Conservation (phyloP, 805 yeast genomes). For the Hanseniaspora taiwanica region DNA sequence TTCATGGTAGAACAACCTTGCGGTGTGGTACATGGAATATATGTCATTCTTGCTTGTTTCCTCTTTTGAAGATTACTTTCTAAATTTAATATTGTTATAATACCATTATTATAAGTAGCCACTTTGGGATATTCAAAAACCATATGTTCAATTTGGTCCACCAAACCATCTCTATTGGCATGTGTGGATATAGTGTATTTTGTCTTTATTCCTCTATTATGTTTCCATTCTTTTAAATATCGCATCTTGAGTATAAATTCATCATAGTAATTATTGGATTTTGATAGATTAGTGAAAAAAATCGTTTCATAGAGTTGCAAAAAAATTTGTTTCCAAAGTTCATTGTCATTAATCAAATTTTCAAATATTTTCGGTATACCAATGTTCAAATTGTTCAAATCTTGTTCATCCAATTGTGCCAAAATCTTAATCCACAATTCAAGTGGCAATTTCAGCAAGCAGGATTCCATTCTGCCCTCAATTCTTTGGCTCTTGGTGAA, state of each 20-base stretch:
- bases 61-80: slow-evolving; percentile 8
- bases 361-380: slow-evolving; percentile 20
- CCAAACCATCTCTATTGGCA: slow-evolving; percentile 6
- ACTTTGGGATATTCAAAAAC: slow-evolving; percentile 23
- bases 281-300: slow-evolving; percentile 26
- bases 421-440: slow-evolving; percentile 26
- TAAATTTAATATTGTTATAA: slow-evolving; percentile 21
- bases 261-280: slow-evolving; percentile 22
- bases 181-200: slow-evolving; percentile 20
- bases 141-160: slow-evolving; percentile 17
- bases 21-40: slow-evolving; percentile 26
- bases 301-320: slow-evolving; percentile 17
- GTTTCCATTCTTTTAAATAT: slow-evolving; percentile 21
- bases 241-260: slow-evolving; percentile 23
- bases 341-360: slow-evolving; percentile 26
- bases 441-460: slow-evolving; percentile 20
- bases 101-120: slow-evolving; percentile 24
- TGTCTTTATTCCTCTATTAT: slow-evolving; percentile 22
- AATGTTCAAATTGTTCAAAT: slow-evolving; percentile 20
- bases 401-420: slow-evolving; percentile 25
- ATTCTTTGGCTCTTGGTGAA: no score
- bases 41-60: slow-evolving; percentile 19
- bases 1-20: slow-evolving; percentile 26
- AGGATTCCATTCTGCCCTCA: not conserved
- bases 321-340: slow-evolving; percentile 30